phyloP scores from a whole-genome alignment of 2,329 filamentous ascomycete genomes.

The Colletotrichum cordylinicola region DNA sequence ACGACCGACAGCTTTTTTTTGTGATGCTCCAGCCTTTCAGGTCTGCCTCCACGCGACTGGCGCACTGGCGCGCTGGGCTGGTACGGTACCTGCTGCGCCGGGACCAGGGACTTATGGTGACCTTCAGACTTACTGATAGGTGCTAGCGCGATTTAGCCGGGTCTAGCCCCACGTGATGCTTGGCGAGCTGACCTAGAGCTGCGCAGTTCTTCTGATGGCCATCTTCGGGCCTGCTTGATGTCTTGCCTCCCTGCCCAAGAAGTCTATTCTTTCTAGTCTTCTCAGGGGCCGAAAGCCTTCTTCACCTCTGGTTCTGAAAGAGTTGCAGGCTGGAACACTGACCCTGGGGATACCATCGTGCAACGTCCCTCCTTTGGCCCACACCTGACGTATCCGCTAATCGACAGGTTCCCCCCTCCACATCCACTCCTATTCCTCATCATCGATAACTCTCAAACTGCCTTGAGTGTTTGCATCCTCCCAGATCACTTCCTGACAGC shows the following conservation, averaged over 20 bases:
- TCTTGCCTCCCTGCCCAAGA: neutral
- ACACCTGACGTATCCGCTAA: slow-evolving; percentile 23
- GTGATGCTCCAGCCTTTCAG: slow-evolving; percentile 21
- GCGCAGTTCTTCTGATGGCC: neutral
- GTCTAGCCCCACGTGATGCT: slow-evolving; percentile 19
- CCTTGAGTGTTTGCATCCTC: neutral
- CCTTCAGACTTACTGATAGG: neutral
- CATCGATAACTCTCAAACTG: slow-evolving; percentile 4
- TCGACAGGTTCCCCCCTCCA: slow-evolving; percentile 17
- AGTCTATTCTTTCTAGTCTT: neutral
- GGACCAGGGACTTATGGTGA: slow-evolving; percentile 4
- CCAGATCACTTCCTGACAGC: neutral
- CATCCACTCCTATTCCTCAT: slow-evolving; percentile 20
- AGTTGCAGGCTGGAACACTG: neutral
- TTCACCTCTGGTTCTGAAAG: neutral
- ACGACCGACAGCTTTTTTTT: slow-evolving; percentile 17
- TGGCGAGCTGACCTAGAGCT: slow-evolving; percentile 3
- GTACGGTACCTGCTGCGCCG: neutral
- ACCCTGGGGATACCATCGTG: slow-evolving; percentile 1
- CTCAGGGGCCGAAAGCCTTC: neutral
- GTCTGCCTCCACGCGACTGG: slow-evolving; percentile 20
- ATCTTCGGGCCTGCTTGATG: neutral
- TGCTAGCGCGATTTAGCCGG: slow-evolving; percentile 13
- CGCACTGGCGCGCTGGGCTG: neutral
- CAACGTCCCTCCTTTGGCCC: neutral